phyloP scores from a whole-genome alignment of 768 basidiomycete genomes.

The Dentipellis sp. region DNA sequence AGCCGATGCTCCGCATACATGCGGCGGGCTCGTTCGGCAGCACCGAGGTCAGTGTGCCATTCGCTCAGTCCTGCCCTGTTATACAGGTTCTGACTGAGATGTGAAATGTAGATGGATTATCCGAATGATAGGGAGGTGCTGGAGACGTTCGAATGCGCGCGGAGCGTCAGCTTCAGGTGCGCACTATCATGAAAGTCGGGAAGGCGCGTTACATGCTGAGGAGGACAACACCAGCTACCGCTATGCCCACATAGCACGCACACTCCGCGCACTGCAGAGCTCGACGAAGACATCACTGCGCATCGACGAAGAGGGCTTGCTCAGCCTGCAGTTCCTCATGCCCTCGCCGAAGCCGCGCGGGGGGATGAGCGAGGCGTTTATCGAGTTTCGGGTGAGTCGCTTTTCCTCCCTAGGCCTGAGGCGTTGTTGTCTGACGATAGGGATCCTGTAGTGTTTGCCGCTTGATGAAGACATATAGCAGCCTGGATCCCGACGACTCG shows the following conservation, averaged over 20 bases:
- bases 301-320: constrained; percentile 72
- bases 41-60: constrained; percentile 69
- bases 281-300: constrained; percentile 86
- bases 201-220: background rate
- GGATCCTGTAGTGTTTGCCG: constrained; percentile 17
- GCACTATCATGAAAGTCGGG: constrained; percentile 4
- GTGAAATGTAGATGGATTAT: constrained; percentile 98
- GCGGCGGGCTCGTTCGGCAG: constrained; percentile 78
- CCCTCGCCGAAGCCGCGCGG: constrained; percentile 33
- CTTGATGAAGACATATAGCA: constrained; percentile 14
- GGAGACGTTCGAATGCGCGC: constrained; percentile 78
- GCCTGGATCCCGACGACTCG: too few species aligned
- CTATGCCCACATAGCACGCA: constrained; percentile 64
- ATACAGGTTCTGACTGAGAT: too few species aligned
- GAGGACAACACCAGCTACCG: constrained; percentile 64
- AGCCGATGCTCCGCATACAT: constrained; percentile 71
- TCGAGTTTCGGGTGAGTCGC: constrained; percentile 76
- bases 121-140: constrained; percentile 88
- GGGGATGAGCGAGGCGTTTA: constrained; percentile 53
- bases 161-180: constrained; percentile 63
- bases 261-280: constrained; percentile 66
- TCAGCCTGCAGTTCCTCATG: constrained; percentile 90
- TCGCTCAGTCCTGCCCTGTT: too few species aligned
- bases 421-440: background rate
- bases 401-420: constrained; percentile 1